phyloP scores from a whole-genome alignment of 2,329 filamentous ascomycete species.

The Xylaria multiplex region DNA sequence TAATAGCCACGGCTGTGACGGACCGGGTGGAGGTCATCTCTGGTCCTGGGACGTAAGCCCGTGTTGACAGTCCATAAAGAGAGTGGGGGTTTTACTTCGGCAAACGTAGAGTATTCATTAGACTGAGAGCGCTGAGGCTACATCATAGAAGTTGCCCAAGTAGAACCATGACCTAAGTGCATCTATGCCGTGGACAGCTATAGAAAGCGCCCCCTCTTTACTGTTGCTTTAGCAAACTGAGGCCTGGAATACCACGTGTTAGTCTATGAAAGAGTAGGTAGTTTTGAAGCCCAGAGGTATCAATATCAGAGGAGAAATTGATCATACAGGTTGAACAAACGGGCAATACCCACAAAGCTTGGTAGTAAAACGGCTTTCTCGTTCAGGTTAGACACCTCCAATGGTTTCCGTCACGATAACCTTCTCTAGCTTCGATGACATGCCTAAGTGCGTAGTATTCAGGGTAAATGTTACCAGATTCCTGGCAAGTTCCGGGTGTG shows the following conservation, averaged over 20 bases:
- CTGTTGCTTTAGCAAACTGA: background rate
- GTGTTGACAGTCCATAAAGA: conserved; percentile 21
- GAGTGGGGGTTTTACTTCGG: conserved; percentile 34
- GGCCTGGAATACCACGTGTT: conserved; percentile 8
- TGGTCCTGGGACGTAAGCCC: conserved; percentile 28
- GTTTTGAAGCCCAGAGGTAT: background rate
- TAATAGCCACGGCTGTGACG: conserved; percentile 36
- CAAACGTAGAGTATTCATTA: conserved; percentile 29
- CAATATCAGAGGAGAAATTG: background rate
- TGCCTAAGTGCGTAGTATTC: background rate
- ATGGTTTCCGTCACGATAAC: conserved; percentile 9
- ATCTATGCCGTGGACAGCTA: conserved; percentile 5
- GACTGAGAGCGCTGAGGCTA: conserved; percentile 12
- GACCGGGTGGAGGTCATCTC: conserved; percentile 36
- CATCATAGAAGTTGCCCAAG: conserved; percentile 11
- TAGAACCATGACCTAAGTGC: conserved; percentile 2
- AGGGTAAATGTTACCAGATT: conserved; percentile 27
- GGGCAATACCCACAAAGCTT: conserved; percentile 7
- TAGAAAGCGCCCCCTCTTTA: conserved; percentile 5
- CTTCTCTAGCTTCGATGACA: conserved; percentile 2
- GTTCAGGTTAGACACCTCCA: conserved; percentile 18
- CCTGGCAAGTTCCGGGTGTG: conserved; percentile 23
- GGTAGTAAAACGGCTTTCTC: conserved; percentile 20
- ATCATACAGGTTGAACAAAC: conserved; percentile 5
- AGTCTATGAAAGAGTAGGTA: background rate